Evolutionary conservation across 257 asterid species (phyloP), one percentile per base, ranked within the genome.

Genomic region (Osmanthus fragrans): DNA sequence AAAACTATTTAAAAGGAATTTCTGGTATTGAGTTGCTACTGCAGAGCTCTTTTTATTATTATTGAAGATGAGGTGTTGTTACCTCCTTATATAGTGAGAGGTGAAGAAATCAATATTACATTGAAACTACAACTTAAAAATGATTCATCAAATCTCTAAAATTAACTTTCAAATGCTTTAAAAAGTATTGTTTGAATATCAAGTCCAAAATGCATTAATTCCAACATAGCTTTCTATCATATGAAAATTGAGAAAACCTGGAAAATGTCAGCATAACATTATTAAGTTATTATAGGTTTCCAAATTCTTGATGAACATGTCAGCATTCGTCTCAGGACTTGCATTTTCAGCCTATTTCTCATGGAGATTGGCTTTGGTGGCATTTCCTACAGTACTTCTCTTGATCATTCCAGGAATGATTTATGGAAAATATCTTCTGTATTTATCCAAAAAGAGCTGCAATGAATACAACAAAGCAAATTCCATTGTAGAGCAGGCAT

Each of bases 341-440:
- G 90, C 70, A 39, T 89, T 94, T 79, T 80, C 96, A 16, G 68
- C 86, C 76, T 91, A 92, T 75, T 92, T 89, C 77, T 91, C 96
- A 2, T 90, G 97, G 98, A 86, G 94, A 60, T 36, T 94, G 73
- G 82, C 92, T 8, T 1, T 94, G 66, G 97, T 94, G 21, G 96
- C 96, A 10, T 87, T 88, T 70, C 97, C 98, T 39, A 88, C 94
- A 2, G 75, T 90, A 39, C 5, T 90, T 56, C 87, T 91, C 4
- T 36, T 94, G 56, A 86, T 90, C 19, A 89, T 94, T 34, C 97
- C 98, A 0, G 97, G 97, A 0, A 29, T 92, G 60, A 81, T 91
- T 25, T 92, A 92, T 60, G 97, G 96, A 1, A 92, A 92, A 58
- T 90, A 89, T 76, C 89, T 92, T 36, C 82, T 86, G 0, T 78